Base-by-base conservation (phyloP, 768 basidiomycete species). In the Leccinum subgranulosum region DNA sequence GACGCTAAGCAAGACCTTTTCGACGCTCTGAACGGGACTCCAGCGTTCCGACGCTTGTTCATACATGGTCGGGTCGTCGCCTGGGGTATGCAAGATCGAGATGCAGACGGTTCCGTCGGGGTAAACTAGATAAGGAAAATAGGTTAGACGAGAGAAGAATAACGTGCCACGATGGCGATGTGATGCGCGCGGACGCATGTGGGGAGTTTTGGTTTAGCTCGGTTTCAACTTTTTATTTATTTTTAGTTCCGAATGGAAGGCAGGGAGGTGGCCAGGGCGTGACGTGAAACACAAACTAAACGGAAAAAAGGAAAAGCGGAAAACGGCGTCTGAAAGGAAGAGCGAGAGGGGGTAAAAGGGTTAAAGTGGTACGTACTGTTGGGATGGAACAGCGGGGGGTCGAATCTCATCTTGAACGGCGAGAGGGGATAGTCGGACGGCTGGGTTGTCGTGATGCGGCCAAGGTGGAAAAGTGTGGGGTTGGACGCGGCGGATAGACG, bases 371-470 rank as follows among this genome's bases (percentile, higher is more conserved):
- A 75, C 90, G 73, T 64, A 96, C 97, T 90, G 72, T 99, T 99
- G 17, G 97, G 97, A 74, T 99, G 97, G 74, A 98, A 91, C 55
- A 99, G 73, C 3, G 96, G 95, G 3, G 97, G 97, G 47, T 98
- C 94, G 67, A 99, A 99, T 68, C 84, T 93, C 97, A 99, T 98
- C 78, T 94, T 98, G 86, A 98, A 98, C 19, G 97, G 97, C 53
- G 92, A 96, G 66, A 99, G 77, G 31, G 97, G 97, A 75, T 99
- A 99, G 69, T 99, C 97, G 39, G 81, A 70, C 0, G 94, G 94
- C 93, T 54, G 10, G 4, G 12, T 41, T 41, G 11, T n/a, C 41
- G 41, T n/a, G 41, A 41, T 19, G 17, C 8, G 7, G 33, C 33
- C 33, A 34, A 41, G 10, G 39, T 41, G 39, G 36, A 39, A 41